Evolutionary conservation across 1,284 basidiomycete genomes (phyloP), one percentile per base, ranked within the genome.

Genomic region (Xerocomus amazonicus): DNA sequence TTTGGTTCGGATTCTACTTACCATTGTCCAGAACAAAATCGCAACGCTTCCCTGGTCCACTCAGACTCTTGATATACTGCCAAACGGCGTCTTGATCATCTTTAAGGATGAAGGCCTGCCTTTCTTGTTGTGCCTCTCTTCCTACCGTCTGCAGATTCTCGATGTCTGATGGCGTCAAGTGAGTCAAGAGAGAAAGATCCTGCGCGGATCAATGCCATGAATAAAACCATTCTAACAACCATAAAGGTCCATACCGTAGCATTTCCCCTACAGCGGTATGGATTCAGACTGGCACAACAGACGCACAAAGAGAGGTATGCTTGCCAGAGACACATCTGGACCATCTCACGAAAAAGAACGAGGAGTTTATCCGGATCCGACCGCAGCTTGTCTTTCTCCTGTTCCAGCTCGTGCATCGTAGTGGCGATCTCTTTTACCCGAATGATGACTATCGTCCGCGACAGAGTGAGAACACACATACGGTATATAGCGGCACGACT

Each of bases 1-100:
- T 13, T 9, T 7, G 36, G 4, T 0, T 57, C 79, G 57, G 16
- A 45, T 47, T 27, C 13, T 14, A 48, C 63, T 6, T 58, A 87
- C 92, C 84, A 64, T 98, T 98, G 68, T 98, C 96, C 27, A 99
- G 73, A 2, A 98, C 82, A 53, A 98, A 86, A 67, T 99, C 96
- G 14, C 96, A 75, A 8, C 87, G 75, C 44, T 78, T 75, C 29
- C 48, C 60, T 28, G 55, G 16, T n/a, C 50, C 61, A 54, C 58
- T 44, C 19, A 84, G 59, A 9, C 66, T 72, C 54, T 79, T 80
- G 37, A 97, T 61, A 60, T 90, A 78, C 0, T 79, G 65, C 93
- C 94, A 98, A 9, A 84, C 83, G 14, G 72, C 70, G 32, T 81
- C 76, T 59, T 94, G 81, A 62, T 98, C 92, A 60, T 97, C 90